Conservation (phyloP, 2,329 filamentous ascomycete genomes). For the Hypocrella siamensis region DNA sequence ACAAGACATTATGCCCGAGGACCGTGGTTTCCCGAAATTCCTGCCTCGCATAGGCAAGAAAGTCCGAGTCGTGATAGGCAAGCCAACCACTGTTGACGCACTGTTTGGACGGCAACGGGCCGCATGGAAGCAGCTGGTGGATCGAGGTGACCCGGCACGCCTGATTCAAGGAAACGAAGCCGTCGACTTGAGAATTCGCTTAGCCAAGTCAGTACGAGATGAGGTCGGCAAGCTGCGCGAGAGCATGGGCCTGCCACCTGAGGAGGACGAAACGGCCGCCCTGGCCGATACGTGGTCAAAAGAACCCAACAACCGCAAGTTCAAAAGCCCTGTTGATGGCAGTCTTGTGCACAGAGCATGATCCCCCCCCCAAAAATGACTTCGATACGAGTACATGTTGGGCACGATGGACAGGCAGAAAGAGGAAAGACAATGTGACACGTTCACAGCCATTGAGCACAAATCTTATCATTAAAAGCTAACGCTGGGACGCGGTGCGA, state of each 20-base stretch:
- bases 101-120: conserved; percentile 64
- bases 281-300: conserved; percentile 67
- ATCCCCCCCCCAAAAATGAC: too few relatives aligned
- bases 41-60: conserved; percentile 59
- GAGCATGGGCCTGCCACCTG: conserved; percentile 51
- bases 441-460: too few relatives aligned
- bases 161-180: conserved; percentile 42
- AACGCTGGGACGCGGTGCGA: too few relatives aligned
- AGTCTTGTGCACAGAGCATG: conserved; percentile 27
- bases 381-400: too few relatives aligned
- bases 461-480: too few relatives aligned
- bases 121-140: conserved; percentile 55
- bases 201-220: conserved; percentile 60
- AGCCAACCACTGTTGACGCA: conserved; percentile 55
- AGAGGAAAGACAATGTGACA: too few relatives aligned
- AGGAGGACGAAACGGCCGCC: conserved; percentile 64
- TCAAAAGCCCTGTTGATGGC: conserved; percentile 37
- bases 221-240: conserved; percentile 68
- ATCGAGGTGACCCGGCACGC: conserved; percentile 29
- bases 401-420: too few relatives aligned
- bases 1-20: conserved; percentile 77
- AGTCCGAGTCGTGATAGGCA: conserved; percentile 63
- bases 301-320: conserved; percentile 30
- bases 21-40: conserved; percentile 63
- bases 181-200: conserved; percentile 54